Evolutionary conservation across 2,329 filamentous ascomycete genomes (phyloP), one percentile per base, ranked within the genome.

Genomic region (Xylaria sp.): DNA sequence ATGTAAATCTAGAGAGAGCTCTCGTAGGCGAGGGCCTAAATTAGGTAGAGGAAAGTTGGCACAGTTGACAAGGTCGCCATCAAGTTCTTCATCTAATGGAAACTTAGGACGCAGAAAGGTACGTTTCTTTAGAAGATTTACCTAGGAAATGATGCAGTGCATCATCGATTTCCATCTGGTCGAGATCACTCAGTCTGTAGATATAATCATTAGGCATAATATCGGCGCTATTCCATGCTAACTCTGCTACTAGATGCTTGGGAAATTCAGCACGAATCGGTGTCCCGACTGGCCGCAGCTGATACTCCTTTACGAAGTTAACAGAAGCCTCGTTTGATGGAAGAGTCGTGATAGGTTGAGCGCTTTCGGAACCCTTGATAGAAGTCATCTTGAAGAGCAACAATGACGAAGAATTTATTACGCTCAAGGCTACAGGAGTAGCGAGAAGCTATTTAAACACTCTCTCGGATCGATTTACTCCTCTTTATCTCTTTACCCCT

Each of bases 1-100:
- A 12, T 58, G 39, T 9, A 58, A n/a, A 18, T 30, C 55, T 43
- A 58, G 34, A 28, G 34, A 41, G 5, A 58, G 34, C 32, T 58
- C n/a, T 41, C n/a, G 55, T 3, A 58, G 32, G 34, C 20, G 32
- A 15, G 32, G 34, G 10, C 34, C 55, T 30, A 58, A 13, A 2
- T 41, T 25, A 13, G 32, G 55, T 4, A 58, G 55, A 23, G 32
- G 34, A n/a, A 41, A 41, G 39, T 20, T 58, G 15, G 18, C 10
- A n/a, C 28, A 20, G 9, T 32, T 18, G 50, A n/a, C 50, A 32
- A 32, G 28, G 28, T 34, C 8, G 25, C 50, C 50, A 18, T 32
- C 50, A 32, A 53, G 28, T 53, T 53, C 50, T 41, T 41, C 39
- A n/a, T 7, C 39, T 41, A 41, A 36, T 36, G 34, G 2, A 41